These are phyloP conservation scores for Fusarium virguliforme DNA, from an alignment of 2,329 filamentous ascomycete genomes.

Conservation along the genomic window DNA sequence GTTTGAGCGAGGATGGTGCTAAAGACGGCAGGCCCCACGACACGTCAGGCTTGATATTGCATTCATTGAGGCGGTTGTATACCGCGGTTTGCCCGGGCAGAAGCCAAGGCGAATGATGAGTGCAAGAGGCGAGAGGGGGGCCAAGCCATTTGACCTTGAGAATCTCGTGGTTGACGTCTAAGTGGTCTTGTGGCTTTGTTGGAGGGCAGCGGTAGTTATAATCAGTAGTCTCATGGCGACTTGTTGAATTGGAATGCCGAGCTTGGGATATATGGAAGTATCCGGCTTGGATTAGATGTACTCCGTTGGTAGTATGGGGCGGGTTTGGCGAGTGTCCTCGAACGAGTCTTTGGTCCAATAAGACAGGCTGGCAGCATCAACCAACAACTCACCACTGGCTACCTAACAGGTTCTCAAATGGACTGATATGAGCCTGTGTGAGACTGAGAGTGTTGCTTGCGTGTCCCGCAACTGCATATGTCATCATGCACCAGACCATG, in stretches of 20 bases:
- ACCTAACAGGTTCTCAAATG: background rate
- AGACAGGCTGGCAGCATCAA: background rate
- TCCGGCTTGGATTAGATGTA: background rate
- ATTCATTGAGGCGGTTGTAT: conserved; percentile 1
- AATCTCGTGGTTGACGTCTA: background rate
- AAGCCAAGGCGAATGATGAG: background rate
- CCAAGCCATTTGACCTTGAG: conserved; percentile 3
- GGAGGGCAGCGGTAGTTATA: background rate
- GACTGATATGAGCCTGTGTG: too few species aligned
- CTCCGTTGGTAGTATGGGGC: too few species aligned
- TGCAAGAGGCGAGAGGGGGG: conserved; percentile 2
- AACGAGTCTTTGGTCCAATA: background rate
- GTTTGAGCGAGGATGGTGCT: conserved; percentile 15
- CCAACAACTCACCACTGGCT: background rate
- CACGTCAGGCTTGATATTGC: background rate
- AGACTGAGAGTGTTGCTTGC: background rate
- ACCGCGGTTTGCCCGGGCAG: conserved; percentile 8
- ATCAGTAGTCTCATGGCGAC: background rate
- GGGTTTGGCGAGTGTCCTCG: too few species aligned
- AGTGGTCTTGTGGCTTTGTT: background rate
- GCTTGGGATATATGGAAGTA: background rate
- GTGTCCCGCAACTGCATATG: background rate
- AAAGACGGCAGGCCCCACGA: conserved; percentile 17
- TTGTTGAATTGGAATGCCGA: background rate
- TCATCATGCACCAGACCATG: conserved; percentile 5